These are phyloP conservation scores for Allium cepa DNA, from an alignment of 106 monocot species.

Conservation along the genomic window DNA sequence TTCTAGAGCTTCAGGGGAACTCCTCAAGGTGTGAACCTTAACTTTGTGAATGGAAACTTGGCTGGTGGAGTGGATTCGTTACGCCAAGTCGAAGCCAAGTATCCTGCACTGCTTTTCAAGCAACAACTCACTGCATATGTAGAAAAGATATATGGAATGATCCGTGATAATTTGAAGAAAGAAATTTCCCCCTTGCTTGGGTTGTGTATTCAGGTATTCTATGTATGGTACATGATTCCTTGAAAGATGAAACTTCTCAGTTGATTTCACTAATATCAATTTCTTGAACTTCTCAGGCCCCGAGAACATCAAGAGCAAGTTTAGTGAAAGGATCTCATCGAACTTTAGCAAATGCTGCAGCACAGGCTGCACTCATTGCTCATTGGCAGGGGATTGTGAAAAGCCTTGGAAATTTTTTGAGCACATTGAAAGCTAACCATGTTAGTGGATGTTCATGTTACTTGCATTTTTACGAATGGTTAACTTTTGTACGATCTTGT, in stretches of 20 bases:
- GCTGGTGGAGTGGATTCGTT: slow-evolving; percentile 57
- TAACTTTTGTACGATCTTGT: not conserved
- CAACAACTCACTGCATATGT: slow-evolving; percentile 99
- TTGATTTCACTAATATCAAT: not conserved
- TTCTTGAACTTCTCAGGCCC: slow-evolving; percentile 36
- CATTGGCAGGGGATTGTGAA: slow-evolving; percentile 99
- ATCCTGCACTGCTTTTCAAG: slow-evolving; percentile 94
- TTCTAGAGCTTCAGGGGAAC: slow-evolving; percentile 90
- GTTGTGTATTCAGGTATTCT: slow-evolving; percentile 84
- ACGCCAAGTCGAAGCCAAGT: slow-evolving; percentile 95
- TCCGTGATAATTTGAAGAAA: slow-evolving; percentile 98
- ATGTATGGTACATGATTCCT: not conserved
- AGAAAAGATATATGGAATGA: slow-evolving; percentile 99
- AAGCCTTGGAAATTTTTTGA: slow-evolving; percentile 77
- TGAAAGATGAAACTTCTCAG: not conserved
- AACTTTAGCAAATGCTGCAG: slow-evolving; percentile 59
- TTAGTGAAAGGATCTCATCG: slow-evolving; percentile 74
- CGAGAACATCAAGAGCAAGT: slow-evolving; percentile 89
- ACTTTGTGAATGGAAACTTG: slow-evolving; percentile 65
- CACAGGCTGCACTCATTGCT: slow-evolving; percentile 79
- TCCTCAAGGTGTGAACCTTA: slow-evolving; percentile 83
- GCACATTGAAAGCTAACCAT: slow-evolving; percentile 78
- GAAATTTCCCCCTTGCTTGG: slow-evolving; percentile 96
- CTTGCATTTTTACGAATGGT: not conserved
- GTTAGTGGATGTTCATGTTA: slow-evolving; percentile 39